Evolutionary conservation across 1,139 yeast species (phyloP), one percentile per base, ranked within the genome.

Genomic region (Hansenula anomala): DNA sequence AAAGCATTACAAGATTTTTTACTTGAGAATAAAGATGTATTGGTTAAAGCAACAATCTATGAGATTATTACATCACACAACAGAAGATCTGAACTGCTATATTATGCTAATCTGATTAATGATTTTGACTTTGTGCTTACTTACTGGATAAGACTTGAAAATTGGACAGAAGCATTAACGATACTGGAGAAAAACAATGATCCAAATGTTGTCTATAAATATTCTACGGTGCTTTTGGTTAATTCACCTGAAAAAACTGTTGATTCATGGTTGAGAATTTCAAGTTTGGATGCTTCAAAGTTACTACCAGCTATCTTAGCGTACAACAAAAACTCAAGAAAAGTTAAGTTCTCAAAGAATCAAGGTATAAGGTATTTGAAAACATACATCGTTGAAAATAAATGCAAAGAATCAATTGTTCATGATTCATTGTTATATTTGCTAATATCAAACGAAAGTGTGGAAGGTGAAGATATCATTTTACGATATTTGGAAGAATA

Each of bases 401-500:
- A 67, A 3, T 56, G 66, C 8, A 68, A 62, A 16, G 80, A 71
- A 38, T 62, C 73, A 4, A 71, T 73, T 4, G 67, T 90, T 22
- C 88, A 80, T 56, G 87, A 88, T 53, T 75, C 89, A 7, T 74
- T 82, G 36, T 64, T 89, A n/a, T 77, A 89, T 23, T 67, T 89
- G 41, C 66, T 89, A 49, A 78, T 90, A 1, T 72, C 83, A 1
- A 76, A 76, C 50, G 75, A 78, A 1, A 48, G 56, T 4, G 36
- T 45, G 2, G 52, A 56, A 4, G 60, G 62, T 42, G 72, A 67
- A 47, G 55, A 63, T 34, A 66, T 72, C 43, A 58, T 72, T n/a
- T 58, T 81, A 35, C 61, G 64, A 17, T 78, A 77, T 46, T 58
- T 81, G 37, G 75, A 75, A 41, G 58, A 55, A 28, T 54, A 63